phyloP scores from a whole-genome alignment of 1,284 basidiomycete species.

The Austropuccinia psidii region DNA sequence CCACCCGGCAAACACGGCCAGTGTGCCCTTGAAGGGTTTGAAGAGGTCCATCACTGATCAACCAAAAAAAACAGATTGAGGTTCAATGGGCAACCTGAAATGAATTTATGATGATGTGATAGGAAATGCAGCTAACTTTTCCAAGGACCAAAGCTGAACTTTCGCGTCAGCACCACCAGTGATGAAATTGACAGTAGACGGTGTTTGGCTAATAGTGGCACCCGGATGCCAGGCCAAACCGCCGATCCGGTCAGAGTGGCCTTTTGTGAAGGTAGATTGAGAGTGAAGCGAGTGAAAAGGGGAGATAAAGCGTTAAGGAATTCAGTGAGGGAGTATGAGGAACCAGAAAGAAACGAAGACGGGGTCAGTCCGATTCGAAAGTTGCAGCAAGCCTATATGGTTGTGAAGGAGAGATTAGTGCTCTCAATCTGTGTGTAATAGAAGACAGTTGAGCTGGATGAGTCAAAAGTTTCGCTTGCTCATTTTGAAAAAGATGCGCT shows the following conservation, averaged over 20 bases:
- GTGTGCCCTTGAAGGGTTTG: conserved; percentile 78
- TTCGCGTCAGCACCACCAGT: conserved; percentile 82
- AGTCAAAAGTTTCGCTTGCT: neutral
- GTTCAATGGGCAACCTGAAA: neutral
- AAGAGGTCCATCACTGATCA: conserved; percentile 63
- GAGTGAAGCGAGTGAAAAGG: neutral
- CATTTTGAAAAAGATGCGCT: too few relatives aligned
- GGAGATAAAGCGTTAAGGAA: neutral
- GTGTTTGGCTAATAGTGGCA: conserved; percentile 70
- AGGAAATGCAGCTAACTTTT: conserved; percentile 24
- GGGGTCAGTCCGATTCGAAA: conserved; percentile 33
- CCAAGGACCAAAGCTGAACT: conserved; percentile 79
- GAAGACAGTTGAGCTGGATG: conserved; percentile 19
- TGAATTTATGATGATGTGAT: neutral
- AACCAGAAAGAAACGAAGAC: conserved; percentile 20
- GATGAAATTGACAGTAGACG: conserved; percentile 69
- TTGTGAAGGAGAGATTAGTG: conserved; percentile 8
- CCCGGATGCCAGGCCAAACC: conserved; percentile 96
- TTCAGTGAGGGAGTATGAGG: neutral
- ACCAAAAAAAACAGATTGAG: conserved; percentile 4
- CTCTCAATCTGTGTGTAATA: conserved; percentile 29
- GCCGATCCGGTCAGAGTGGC: conserved; percentile 82
- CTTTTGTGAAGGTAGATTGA: conserved; percentile 48
- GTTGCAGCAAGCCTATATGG: neutral
- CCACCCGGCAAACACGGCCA: conserved; percentile 81